A percentile compares a stretch with the other conserved stretches of the same genome.
These are phyloP conservation scores for Claviceps cyperi DNA, from an alignment of 2,329 filamentous ascomycete species.

Conservation along the genomic window DNA sequence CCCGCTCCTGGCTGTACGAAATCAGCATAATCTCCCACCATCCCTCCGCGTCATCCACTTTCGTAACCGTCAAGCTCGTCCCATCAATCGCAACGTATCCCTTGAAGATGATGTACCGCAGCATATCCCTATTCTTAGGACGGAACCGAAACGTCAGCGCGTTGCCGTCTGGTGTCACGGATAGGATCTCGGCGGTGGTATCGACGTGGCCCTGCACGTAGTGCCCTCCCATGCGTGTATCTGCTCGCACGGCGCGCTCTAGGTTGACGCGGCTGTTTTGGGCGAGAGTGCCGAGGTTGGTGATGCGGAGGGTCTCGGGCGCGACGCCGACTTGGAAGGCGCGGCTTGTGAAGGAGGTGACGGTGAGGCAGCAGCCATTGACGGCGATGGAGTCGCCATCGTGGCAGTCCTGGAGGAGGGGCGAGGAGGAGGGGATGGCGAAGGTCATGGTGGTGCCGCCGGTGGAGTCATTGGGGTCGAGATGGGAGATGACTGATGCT, in stretches of 20 bases:
- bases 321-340: slow-evolving; percentile 86
- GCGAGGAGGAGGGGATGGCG: slow-evolving; percentile 46
- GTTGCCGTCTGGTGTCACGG: slow-evolving; percentile 70
- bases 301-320: slow-evolving; percentile 88
- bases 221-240: slow-evolving; percentile 93
- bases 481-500: slow-evolving; percentile 61
- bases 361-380: slow-evolving; percentile 91
- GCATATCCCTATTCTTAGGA: slow-evolving; percentile 51
- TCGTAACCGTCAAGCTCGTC: slow-evolving; percentile 82
- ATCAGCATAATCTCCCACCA: slow-evolving; percentile 98
- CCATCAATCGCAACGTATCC: slow-evolving; percentile 91
- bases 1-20: slow-evolving; percentile 84
- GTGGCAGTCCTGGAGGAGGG: slow-evolving; percentile 70
- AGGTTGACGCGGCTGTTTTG: slow-evolving; percentile 66
- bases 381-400: slow-evolving; percentile 88
- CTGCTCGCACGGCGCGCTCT: slow-evolving; percentile 79
- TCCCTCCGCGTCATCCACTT: slow-evolving; percentile 62
- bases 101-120: slow-evolving; percentile 90
- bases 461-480: slow-evolving; percentile 67
- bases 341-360: slow-evolving; percentile 41
- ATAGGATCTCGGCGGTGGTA: slow-evolving; percentile 62
- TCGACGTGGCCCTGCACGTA: slow-evolving; percentile 98
- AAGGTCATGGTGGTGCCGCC: slow-evolving; percentile 88
- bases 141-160: slow-evolving; percentile 74
- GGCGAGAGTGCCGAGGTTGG: slow-evolving; percentile 70